Base-by-base conservation (phyloP, 805 yeast genomes). In the Wickerhamiella cacticola region DNA sequence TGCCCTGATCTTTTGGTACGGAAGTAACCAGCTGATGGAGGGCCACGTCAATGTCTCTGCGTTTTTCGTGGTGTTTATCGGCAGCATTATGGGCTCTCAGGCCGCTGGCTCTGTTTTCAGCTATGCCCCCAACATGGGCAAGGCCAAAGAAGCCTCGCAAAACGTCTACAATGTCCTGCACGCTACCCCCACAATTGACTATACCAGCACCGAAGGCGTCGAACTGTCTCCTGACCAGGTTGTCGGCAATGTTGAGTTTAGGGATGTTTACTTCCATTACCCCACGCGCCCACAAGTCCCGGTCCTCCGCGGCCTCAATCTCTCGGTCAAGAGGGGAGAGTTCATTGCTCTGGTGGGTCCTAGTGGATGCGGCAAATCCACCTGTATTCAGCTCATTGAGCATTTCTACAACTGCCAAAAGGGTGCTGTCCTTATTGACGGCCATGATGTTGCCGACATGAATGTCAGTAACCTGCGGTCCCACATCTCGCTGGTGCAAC, bases 341-440 rank as follows among this genome's bases (percentile, higher is more conserved):
- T 63, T 75, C 31, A 78, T 80, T 12, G 92, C 79, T 47, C 64
- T 89, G 3, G 79, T 89, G 5, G 82, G 81, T 2, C 73, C 80
- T 1, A 74, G 79, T 2, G 82, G 82, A 1, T 73, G 78, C 50
- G 82, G 82, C 15, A 76, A 76, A 57, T 70, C 76, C 5, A 77
- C 82, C 2, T 68, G 78, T 34, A 78, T 79, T 19, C 63, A 76
- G 2, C 63, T 16, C 69, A 69, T 49, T 33, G 69, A 77, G 51
- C 62, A 79, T 22, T 73, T 75, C 43, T 76, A 76, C 57, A 69
- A 72, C 48, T 66, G 74, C 5, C 64, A 69, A 48, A 48, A 62
- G 7, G 82, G 82, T 6, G 56, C 65, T 45, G 74, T 76, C 10
- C 51, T 64, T 21, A 68, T 76, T 41, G 80, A 79, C 22, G 81